Evolutionary conservation across 2,329 filamentous ascomycete genomes (phyloP), one percentile per base, ranked within the genome.

Genomic region (Pyrenophora tritici-repentis): DNA sequence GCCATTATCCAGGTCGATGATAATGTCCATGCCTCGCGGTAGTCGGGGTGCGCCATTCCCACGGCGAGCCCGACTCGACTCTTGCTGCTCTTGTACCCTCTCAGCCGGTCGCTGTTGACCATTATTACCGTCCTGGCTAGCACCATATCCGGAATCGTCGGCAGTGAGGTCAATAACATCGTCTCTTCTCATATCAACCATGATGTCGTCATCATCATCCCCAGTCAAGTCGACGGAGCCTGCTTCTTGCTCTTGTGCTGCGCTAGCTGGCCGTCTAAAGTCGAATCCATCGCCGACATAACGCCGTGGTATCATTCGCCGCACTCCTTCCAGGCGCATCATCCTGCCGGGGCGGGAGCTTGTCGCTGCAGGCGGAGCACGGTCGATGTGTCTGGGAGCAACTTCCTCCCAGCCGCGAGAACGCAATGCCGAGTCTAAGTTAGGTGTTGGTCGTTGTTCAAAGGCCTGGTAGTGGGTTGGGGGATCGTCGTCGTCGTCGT

Each of bases 241-340:
- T 5, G 31, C 18, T 17, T 45, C 42, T 9, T 43, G 42, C 20
- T 51, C 38, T 26, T 41, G 52, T 12, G 58, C 53, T 71, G 75
- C 70, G 13, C 76, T 74, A 13, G 75, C 68, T 1, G 83, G 83
- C 53, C 81, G 74, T 51, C 83, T 74, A 55, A 76, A 81, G 56
- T 85, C 83, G 37, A 78, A 72, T 3, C 82, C 82, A 71, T 84
- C 80, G n/a, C 82, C 79, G 12, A 74, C 66, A 56, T 70, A 80
- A 55, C 76, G 72, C 52, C 57, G 55, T 29, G 66, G 47, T 6
- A 72, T 67, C 59, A 72, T 73, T 55, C 68, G 55, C 18, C 40
- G 47, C 7, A 52, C 13, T 3, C 42, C 55, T 9, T 67, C 62
- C 8, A 64, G 62, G 47, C 63, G 64, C 24, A 65, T 53, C 33